Base-by-base conservation (phyloP, 768 basidiomycete genomes). In the Mycena maculata region DNA sequence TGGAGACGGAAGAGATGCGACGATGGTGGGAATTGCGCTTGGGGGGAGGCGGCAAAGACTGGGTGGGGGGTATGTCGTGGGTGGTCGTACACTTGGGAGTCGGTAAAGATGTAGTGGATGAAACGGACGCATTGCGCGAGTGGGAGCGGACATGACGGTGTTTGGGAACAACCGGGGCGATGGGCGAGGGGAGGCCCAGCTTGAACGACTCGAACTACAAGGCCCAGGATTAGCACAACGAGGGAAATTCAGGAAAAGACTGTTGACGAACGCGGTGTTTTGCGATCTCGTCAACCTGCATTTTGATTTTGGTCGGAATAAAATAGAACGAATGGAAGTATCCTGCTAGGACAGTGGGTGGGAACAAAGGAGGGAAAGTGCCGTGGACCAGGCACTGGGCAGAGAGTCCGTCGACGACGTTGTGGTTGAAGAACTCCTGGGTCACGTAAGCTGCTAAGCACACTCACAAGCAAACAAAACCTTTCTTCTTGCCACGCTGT, bases 1-100 rank as follows among this genome's bases (percentile, higher is more conserved):
- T 96, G 12, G 95, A 94, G 28, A 97, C 93, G 27, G 93, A 94
- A 1, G 94, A 95, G 44, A 88, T 88, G 52, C 95, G 92, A 16
- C 88, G 86, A 72, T 96, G 95, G 72, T 94, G 94, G 0, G 95
- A 96, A 64, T 86, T 86, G 70, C 89, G 91, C 72, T 89, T 91
- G 28, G 85, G 72, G 15, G 83, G 77, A 41, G 85, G 80, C 71
- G 27, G 77, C 65, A 49, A 65, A 68, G 72, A 71, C 61, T 73
- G 63, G 67, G 62, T 60, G 54, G 76, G 74, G 25, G 80, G 73
- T 25, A 78, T 73, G 42, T 85, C 82, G 65, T 76, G 66, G 30
- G 80, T 74, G 71, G 75, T 79, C 74, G 77, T 76, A 65, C 82
- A 77, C 56, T 78, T 78, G 69, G 76, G 75, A 71, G 79, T 76